These are phyloP conservation scores for Tylopilus sp. DNA, from an alignment of 768 basidiomycete species.

Conservation along the genomic window DNA sequence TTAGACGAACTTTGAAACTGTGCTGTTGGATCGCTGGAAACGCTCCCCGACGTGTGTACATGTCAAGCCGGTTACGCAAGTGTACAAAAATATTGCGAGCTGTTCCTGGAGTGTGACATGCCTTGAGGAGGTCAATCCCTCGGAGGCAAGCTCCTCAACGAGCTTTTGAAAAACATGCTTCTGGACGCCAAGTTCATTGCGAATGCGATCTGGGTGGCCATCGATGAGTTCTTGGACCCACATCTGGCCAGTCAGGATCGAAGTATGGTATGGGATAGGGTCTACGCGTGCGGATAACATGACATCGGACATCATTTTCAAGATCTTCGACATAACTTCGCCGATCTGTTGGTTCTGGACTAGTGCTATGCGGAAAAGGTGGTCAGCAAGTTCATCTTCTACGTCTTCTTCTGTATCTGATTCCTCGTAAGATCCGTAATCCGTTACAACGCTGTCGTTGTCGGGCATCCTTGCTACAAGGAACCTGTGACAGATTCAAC, in stretches of 20 bases:
- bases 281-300: neutral
- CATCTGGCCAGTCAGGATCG: neutral
- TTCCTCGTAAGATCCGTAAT: neutral
- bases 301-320: neutral
- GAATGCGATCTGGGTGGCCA: slow-evolving; percentile 1
- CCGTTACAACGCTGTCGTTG: neutral
- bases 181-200: neutral
- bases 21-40: neutral
- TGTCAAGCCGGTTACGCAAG: neutral
- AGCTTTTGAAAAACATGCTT: neutral
- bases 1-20: neutral
- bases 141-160: neutral
- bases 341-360: neutral
- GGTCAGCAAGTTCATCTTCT: neutral
- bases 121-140: neutral
- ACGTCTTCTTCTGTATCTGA: too few species aligned
- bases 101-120: neutral
- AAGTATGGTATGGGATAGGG: neutral
- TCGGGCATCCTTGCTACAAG: neutral
- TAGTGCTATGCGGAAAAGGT: neutral
- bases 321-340: neutral
- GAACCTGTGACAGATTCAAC: too few species aligned
- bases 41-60: neutral
- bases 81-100: neutral
- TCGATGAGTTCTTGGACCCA: slow-evolving; percentile 1